Base-by-base conservation (phyloP, 2,329 filamentous ascomycete genomes). In the Cytospora mali region DNA sequence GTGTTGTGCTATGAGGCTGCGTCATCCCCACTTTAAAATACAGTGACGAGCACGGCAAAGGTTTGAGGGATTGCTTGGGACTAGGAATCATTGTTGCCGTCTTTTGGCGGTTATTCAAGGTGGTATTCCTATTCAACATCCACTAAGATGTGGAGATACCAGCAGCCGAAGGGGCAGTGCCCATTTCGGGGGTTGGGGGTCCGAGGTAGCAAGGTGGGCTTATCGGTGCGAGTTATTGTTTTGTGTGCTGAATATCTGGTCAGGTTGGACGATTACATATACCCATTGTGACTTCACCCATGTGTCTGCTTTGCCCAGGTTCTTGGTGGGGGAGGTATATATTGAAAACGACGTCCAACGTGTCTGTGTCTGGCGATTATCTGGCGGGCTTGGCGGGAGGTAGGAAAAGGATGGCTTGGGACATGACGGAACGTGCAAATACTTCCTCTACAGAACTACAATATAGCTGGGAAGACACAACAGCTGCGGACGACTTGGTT, bases 201-300 rank as follows among this genome's bases (percentile, higher is more conserved):
- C 13, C 23, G 57, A 46, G 49, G 18, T 27, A 46, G 49, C 42
- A 18, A 52, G 33, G 29, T 46, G 50, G 50, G 50, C 57, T 46
- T 33, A 31, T 33, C 35, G 57, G 33, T 46, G 29, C 39, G 57
- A 50, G 23, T 14, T 59, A 33, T 60, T 33, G 39, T 29, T 60
- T 53, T 60, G 57, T 59, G 57, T 35, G 50, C 57, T 60, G 35
- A 35, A 51, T 54, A 46, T 54, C 48, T 58, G 28, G 28, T 31
- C 28, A 51, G 29, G 53, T 60, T 60, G 57, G 46, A 53, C 50
- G 57, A 60, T 54, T 54, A 50, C 29, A 61, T 63, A 65, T 62
- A 57, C 52, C 62, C 49, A 57, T 62, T 62, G 57, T 66, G 61
- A 58, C 66, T 63, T 57, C 51, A 50, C 49, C 57, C 53, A 56